Evolutionary conservation across 73 alveolate genomes (phyloP).

Genomic region (Paramecium primaurelia): DNA sequence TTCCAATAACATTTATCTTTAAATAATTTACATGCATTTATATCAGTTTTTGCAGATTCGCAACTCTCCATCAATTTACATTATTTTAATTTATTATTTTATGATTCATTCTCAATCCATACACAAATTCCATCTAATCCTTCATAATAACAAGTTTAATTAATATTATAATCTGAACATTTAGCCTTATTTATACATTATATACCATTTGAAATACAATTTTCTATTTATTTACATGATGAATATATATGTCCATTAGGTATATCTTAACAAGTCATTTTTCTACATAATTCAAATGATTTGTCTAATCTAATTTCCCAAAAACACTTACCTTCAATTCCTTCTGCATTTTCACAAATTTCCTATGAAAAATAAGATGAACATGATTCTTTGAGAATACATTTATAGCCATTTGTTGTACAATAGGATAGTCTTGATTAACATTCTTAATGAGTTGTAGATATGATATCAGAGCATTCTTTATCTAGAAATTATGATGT

Average conservation of each 20-base stretch:
- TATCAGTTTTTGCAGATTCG: background rate
- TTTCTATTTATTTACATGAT: background rate
- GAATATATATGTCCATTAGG: background rate
- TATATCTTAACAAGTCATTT: background rate
- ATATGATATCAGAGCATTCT: background rate
- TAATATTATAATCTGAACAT: background rate
- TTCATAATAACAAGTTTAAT: background rate
- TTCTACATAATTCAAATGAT: background rate
- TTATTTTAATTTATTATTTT: background rate
- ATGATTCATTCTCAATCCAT: background rate
- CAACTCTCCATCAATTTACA: background rate
- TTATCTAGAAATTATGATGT: background rate
- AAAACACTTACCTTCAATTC: background rate
- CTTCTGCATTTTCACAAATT: background rate
- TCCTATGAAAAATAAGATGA: background rate
- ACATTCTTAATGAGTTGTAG: background rate
- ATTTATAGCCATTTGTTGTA: background rate
- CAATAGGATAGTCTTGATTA: background rate
- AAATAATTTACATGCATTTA: background rate
- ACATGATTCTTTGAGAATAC: background rate
- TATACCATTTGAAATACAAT: background rate
- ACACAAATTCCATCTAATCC: slow-evolving; percentile 7
- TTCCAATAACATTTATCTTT: background rate
- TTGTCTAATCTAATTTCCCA: background rate
- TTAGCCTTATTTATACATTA: background rate